Percentiles rank a stretch among this genome's conserved stretches.
Evolutionary conservation across 306 rosid species (phyloP).

Genomic region (Prunus mira): DNA sequence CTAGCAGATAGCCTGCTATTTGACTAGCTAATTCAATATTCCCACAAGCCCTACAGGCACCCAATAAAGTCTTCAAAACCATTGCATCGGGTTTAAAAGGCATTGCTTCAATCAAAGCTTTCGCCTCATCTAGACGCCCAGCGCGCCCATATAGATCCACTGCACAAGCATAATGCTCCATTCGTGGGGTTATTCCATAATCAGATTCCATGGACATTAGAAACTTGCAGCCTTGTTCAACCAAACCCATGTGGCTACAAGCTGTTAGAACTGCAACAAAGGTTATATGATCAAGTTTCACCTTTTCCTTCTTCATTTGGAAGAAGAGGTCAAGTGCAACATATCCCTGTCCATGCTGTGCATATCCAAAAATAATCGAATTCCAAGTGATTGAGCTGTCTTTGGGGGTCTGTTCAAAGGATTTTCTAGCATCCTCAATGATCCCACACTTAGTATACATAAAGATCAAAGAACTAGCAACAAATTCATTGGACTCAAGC

Average conservation of each 20-base stretch:
- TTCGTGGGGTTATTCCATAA: conserved; percentile 49
- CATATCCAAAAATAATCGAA: conserved; percentile 79
- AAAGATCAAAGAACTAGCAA: conserved; percentile 74
- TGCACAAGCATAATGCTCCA: conserved; percentile 88
- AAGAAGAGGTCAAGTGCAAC: conserved; percentile 60
- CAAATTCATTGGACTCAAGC: conserved; percentile 53
- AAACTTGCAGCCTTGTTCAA: conserved; percentile 60
- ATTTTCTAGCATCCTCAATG: conserved; percentile 69
- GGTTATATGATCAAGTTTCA: conserved; percentile 80
- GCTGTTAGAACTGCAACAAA: conserved; percentile 83
- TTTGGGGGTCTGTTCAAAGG: conserved; percentile 56
- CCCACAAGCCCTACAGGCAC: conserved; percentile 72
- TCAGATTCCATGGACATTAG: conserved; percentile 51
- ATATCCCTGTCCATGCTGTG: conserved; percentile 76
- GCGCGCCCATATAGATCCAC: conserved; percentile 74
- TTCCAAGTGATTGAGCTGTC: conserved; percentile 68
- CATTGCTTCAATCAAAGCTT: conserved; percentile 62
- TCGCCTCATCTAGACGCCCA: conserved; percentile 58
- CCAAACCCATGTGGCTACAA: conserved; percentile 76
- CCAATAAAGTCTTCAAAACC: conserved; percentile 72
- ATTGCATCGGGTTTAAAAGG: conserved; percentile 65
- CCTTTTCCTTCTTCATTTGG: conserved; percentile 55
- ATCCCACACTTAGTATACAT: conserved; percentile 92
- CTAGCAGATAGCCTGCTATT: conserved; percentile 55
- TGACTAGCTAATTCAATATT: conserved; percentile 68